Percentiles rank a stretch among this genome's conserved stretches.
Conservation (phyloP, 352 stramenopile species). For the Aphanomyces invadans region DNA sequence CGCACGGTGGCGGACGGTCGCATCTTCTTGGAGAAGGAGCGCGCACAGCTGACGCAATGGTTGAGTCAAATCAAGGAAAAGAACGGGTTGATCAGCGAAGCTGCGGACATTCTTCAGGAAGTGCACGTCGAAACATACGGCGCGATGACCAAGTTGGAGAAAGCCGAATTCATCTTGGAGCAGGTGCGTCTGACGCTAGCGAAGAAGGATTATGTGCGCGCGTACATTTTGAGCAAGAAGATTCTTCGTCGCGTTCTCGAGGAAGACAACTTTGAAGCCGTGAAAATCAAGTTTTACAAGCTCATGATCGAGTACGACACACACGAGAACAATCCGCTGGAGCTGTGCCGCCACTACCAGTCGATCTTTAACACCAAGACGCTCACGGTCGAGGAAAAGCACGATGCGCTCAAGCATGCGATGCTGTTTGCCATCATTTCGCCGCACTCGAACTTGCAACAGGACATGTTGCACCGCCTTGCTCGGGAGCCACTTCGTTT, state of each 20-base stretch:
- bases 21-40: constrained; percentile 97
- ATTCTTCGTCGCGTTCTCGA: constrained; percentile 91
- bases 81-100: constrained; percentile 87
- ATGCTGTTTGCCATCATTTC: constrained; percentile 72
- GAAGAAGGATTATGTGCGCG: constrained; percentile 96
- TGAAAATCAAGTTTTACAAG: constrained; percentile 96
- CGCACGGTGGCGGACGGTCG: constrained; percentile 93
- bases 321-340: constrained; percentile 94
- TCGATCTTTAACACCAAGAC: constrained; percentile 75
- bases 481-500: constrained; percentile 52
- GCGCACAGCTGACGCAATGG: constrained; percentile 88
- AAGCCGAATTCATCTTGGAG: constrained; percentile 98
- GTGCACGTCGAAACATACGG: constrained; percentile 98
- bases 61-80: constrained; percentile 89
- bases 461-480: constrained; percentile 63
- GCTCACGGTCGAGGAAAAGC: constrained; percentile 53
- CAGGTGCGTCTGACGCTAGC: constrained; percentile 94
- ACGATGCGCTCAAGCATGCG: constrained; percentile 62
- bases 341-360: constrained; percentile 86
- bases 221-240: constrained; percentile 96
- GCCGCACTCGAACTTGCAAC: constrained; percentile 68
- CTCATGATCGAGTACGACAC: constrained; percentile 95
- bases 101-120: constrained; percentile 94
- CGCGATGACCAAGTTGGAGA: constrained; percentile 97
- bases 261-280: constrained; percentile 68